Conservation (phyloP, 441 rosid species). For the Bruguiera hainesii region DNA sequence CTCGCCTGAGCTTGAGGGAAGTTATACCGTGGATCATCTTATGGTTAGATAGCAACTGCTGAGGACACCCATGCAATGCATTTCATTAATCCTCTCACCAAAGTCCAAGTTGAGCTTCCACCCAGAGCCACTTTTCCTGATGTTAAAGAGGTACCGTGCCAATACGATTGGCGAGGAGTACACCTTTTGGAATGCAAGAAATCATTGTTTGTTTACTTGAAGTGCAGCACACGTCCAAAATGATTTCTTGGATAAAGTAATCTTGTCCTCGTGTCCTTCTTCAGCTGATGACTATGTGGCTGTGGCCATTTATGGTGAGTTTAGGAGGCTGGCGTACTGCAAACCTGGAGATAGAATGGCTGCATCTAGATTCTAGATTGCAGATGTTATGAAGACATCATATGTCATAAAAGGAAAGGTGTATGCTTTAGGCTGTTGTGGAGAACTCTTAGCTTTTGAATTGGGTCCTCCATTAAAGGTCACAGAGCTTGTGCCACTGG, state of each 20-base stretch:
- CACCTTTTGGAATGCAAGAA: neutral
- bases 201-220: neutral
- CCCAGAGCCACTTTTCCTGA: neutral
- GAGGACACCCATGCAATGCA: neutral
- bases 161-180: neutral
- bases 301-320: neutral
- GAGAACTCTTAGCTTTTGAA: neutral
- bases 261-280: neutral
- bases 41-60: neutral
- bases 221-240: neutral
- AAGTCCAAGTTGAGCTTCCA: neutral
- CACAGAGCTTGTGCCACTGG: no score
- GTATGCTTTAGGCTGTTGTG: neutral
- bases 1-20: neutral
- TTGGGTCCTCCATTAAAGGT: neutral
- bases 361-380: neutral
- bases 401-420: neutral
- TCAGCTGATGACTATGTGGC: neutral
- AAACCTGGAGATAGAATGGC: neutral
- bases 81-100: neutral
- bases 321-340: neutral
- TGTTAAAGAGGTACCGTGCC: no score
- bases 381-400: neutral
- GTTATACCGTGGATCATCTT: neutral
- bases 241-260: neutral